Conservation (phyloP, 768 basidiomycete genomes). For the Mycena haematopus region DNA sequence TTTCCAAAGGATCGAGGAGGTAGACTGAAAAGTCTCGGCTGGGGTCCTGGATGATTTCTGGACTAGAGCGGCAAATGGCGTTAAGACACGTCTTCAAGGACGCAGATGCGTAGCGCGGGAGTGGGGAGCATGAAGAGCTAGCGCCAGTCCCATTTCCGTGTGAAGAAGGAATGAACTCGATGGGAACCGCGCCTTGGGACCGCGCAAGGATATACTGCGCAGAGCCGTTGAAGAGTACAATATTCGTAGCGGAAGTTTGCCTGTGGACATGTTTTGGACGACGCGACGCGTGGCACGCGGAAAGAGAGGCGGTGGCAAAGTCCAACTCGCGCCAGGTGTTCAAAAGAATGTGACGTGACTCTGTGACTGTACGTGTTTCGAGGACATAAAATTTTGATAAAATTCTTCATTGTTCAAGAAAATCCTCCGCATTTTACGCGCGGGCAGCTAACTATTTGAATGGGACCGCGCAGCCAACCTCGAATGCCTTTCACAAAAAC, state of each 20-base stretch:
- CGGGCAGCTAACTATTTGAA: no score
- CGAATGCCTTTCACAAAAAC: no score
- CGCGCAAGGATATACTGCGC: conserved; percentile 81
- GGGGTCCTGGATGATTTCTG: conserved; percentile 68
- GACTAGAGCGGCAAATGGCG: conserved; percentile 71
- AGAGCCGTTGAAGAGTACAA: conserved; percentile 77
- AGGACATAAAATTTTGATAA: no score
- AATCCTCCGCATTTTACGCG: no score
- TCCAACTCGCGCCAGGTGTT: no score
- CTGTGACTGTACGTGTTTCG: conserved; percentile 1
- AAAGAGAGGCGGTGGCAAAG: no score
- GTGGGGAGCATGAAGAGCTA: conserved; percentile 30
- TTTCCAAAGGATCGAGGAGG: conserved; percentile 80
- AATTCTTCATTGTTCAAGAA: no score
- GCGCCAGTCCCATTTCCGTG: conserved; percentile 14
- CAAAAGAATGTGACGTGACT: conserved; percentile 10
- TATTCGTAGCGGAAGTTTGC: conserved; percentile 60
- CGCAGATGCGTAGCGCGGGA: conserved; percentile 56
- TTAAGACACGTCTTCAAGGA: conserved; percentile 73
- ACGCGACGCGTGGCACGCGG: not conserved
- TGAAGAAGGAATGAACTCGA: conserved; percentile 41
- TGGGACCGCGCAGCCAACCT: no score
- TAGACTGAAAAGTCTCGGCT: conserved; percentile 79
- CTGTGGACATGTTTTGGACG: conserved; percentile 18
- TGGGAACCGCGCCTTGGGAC: conserved; percentile 52